phyloP scores from a whole-genome alignment of 169 alveolate species.

The Cryptosporidium sp. region DNA sequence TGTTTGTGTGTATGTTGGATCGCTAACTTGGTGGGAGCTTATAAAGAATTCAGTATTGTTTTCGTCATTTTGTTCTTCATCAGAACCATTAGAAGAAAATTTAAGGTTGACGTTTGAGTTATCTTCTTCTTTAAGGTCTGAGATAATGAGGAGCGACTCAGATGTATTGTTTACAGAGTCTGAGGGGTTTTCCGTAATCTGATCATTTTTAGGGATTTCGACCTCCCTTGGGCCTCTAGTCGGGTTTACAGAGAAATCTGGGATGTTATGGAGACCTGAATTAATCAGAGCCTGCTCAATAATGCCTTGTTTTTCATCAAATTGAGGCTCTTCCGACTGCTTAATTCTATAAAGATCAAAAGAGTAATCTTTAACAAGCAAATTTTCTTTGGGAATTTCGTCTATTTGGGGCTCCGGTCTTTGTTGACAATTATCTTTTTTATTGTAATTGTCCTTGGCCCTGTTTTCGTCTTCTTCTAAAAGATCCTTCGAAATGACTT shows the following conservation, averaged over 20 bases:
- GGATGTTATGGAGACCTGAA: neutral
- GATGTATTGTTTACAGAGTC: neutral
- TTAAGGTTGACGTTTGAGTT: neutral
- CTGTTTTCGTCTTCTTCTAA: neutral
- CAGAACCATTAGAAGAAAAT: neutral
- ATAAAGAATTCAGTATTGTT: neutral
- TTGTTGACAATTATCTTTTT: neutral
- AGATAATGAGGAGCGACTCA: conserved; percentile 2
- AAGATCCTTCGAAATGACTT: neutral
- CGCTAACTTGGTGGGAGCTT: neutral
- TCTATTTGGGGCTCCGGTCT: neutral
- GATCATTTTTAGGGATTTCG: neutral
- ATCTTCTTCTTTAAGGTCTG: neutral
- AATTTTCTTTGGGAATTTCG: neutral
- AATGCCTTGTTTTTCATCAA: conserved; percentile 17
- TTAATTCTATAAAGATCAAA: conserved; percentile 20
- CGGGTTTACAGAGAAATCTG: neutral
- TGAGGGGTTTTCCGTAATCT: neutral
- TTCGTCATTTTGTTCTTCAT: neutral
- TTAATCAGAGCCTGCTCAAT: conserved; percentile 29
- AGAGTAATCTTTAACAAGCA: conserved; percentile 36
- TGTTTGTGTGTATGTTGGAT: neutral
- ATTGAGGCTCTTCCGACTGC: neutral
- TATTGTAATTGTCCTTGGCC: neutral
- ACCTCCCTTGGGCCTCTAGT: neutral